Percentiles rank a stretch among this genome's conserved stretches.
Evolutionary conservation across 2,329 filamentous ascomycete genomes (phyloP).

Genomic region (Cyphellophora attinorum): DNA sequence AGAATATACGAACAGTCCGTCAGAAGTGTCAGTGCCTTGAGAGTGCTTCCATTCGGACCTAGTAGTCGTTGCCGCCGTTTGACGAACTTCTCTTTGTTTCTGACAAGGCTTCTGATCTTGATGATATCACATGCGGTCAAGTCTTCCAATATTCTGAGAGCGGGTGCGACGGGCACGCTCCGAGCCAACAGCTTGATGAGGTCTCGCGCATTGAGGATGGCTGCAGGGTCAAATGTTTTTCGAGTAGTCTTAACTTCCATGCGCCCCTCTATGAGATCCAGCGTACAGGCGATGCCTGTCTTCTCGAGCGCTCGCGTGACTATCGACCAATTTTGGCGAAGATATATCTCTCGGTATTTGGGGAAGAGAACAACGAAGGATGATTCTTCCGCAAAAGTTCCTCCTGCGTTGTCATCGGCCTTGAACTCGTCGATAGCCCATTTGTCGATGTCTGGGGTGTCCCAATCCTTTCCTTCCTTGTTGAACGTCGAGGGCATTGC

Average conservation of each 20-base stretch:
- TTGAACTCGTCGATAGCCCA: conserved; percentile 89
- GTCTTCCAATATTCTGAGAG: conserved; percentile 88
- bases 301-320: conserved; percentile 83
- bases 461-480: conserved; percentile 85
- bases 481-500: conserved; percentile 83
- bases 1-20: conserved; percentile 89
- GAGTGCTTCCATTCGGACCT: conserved; percentile 79
- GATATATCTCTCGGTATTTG: conserved; percentile 90
- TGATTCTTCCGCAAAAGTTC: conserved; percentile 85
- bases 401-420: conserved; percentile 71
- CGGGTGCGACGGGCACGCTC: conserved; percentile 85
- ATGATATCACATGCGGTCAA: conserved; percentile 88
- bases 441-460: conserved; percentile 94
- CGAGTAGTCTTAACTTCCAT: conserved; percentile 95
- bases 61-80: conserved; percentile 89
- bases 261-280: conserved; percentile 89
- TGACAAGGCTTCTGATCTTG: conserved; percentile 82
- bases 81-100: conserved; percentile 91
- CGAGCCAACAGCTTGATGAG: conserved; percentile 86
- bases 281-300: conserved; percentile 75
- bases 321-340: conserved; percentile 87
- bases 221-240: conserved; percentile 83
- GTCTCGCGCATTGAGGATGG: conserved; percentile 88
- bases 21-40: conserved; percentile 88
- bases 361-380: conserved; percentile 79